These are phyloP conservation scores for Asterella californica DNA, from an alignment of 225 moss, liverwort and hornwort genomes.

Conservation along the genomic window DNA sequence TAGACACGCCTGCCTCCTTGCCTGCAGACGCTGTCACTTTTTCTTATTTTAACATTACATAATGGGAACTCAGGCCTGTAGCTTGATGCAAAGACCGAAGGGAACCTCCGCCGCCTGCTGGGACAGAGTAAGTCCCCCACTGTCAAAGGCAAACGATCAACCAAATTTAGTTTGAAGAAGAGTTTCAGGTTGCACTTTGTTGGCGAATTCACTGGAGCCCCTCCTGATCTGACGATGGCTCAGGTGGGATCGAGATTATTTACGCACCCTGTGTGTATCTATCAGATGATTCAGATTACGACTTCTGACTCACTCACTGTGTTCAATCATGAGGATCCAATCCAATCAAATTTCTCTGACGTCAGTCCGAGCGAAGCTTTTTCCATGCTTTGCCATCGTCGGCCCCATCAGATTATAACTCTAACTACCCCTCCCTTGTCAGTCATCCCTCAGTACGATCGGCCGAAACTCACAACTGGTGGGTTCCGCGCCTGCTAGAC, in stretches of 20 bases:
- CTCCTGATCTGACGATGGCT: background rate
- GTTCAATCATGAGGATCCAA: constrained; percentile 8
- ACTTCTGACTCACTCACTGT: background rate
- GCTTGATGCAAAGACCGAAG: background rate
- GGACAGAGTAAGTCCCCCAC: background rate
- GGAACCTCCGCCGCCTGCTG: background rate
- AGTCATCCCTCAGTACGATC: background rate
- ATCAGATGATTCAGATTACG: background rate
- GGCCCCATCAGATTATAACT: background rate
- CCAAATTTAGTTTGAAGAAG: background rate
- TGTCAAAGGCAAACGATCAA: background rate
- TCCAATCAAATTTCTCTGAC: constrained; percentile 9
- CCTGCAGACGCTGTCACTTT: background rate
- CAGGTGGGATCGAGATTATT: background rate
- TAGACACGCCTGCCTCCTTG: background rate
- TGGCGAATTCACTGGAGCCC: background rate
- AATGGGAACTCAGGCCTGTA: background rate
- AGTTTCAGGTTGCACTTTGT: background rate
- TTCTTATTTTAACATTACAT: constrained; percentile 2
- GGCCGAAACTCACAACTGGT: constrained; percentile 8
- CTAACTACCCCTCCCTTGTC: constrained; percentile 6
- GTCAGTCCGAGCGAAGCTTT: background rate
- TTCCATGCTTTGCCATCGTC: background rate
- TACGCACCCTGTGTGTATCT: background rate
- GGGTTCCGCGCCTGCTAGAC: background rate